These are phyloP conservation scores for Oryza longistaminata DNA, from an alignment of 176 grass and related monocot genomes.

Conservation along the genomic window DNA sequence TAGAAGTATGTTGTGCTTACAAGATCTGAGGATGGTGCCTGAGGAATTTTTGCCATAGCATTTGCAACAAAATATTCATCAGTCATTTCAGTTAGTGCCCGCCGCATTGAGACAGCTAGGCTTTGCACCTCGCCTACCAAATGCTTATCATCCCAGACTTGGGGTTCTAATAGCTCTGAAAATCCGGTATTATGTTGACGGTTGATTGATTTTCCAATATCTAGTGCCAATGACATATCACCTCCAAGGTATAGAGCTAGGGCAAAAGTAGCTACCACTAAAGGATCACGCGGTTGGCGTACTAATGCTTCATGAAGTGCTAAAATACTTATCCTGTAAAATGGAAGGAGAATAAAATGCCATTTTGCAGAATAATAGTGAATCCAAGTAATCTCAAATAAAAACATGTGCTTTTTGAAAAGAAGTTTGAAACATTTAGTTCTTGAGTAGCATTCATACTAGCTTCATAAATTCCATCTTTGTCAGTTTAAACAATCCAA, in stretches of 20 bases:
- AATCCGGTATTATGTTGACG: conserved; percentile 56
- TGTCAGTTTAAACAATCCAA: not conserved
- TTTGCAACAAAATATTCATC: conserved; percentile 61
- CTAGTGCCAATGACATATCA: conserved; percentile 68
- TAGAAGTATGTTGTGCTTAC: conserved; percentile 44
- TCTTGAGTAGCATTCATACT: not conserved
- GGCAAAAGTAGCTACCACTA: conserved; percentile 76
- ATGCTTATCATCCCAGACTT: conserved; percentile 44
- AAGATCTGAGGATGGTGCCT: conserved; percentile 88
- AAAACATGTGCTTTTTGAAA: not conserved
- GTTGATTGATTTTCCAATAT: conserved; percentile 64
- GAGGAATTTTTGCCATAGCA: conserved; percentile 78
- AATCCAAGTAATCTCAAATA: conserved; percentile 6
- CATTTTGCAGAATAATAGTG: not conserved
- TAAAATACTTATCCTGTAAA: conserved; percentile 78
- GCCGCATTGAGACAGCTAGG: conserved; percentile 52
- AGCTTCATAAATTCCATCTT: not conserved
- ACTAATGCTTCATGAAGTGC: conserved; percentile 87
- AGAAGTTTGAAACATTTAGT: not conserved
- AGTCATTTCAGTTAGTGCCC: conserved; percentile 70
- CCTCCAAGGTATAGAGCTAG: conserved; percentile 88
- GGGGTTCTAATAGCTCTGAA: conserved; percentile 65
- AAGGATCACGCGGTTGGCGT: conserved; percentile 63
- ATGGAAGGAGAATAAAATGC: not conserved
- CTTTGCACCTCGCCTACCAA: conserved; percentile 56